A percentile compares a stretch with the other conserved stretches of the same genome.
Conservation (phyloP, 1,139 yeast species). For the Hyphopichia pseudoburtonii region DNA sequence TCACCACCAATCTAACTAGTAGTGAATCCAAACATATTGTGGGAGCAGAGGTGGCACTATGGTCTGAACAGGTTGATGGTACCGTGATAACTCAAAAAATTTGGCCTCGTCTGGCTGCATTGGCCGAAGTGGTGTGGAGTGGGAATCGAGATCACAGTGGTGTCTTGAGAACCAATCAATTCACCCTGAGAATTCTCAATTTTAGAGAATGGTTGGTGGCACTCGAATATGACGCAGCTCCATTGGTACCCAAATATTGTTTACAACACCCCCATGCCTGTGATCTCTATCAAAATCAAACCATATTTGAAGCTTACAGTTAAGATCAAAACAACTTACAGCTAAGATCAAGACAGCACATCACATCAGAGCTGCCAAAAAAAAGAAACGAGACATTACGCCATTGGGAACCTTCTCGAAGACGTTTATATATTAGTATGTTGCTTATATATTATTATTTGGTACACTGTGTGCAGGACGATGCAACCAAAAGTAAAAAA, state of each 20-base stretch:
- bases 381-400: too few relatives aligned
- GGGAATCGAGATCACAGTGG: constrained; percentile 39
- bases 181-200: constrained; percentile 42
- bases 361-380: too few relatives aligned
- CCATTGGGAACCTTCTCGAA: too few relatives aligned
- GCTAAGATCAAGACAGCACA: too few relatives aligned
- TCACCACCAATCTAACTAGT: constrained; percentile 33
- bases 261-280: constrained; percentile 42
- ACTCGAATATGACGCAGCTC: constrained; percentile 36
- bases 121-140: constrained; percentile 49
- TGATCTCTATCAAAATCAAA: constrained; percentile 23
- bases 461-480: too few relatives aligned
- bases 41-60: constrained; percentile 48
- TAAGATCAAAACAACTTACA: too few relatives aligned
- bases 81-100: constrained; percentile 36
- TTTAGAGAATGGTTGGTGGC: constrained; percentile 45
- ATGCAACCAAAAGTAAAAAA: too few relatives aligned
- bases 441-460: too few relatives aligned
- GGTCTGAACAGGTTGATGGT: constrained; percentile 48
- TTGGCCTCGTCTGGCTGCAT: constrained; percentile 52
- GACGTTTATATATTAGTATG: too few relatives aligned
- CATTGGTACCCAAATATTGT: constrained; percentile 44
- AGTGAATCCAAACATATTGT: constrained; percentile 32
- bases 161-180: constrained; percentile 26
- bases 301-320: neutral